phyloP scores from a whole-genome alignment of 306 rosid species.

The Phaseolus lunatus region DNA sequence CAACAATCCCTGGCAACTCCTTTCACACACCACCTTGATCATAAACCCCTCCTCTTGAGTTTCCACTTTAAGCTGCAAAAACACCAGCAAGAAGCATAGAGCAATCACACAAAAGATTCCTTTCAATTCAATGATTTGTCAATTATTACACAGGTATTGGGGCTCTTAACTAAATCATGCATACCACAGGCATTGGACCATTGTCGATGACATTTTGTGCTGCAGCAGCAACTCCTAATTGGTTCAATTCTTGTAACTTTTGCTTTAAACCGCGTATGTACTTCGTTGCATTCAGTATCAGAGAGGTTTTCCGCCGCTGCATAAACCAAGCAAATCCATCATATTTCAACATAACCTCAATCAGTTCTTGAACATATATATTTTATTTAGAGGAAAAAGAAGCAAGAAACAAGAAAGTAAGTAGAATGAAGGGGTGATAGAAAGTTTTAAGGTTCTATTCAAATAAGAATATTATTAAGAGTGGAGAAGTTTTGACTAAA shows the following conservation, averaged over 20 bases:
- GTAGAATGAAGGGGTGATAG: neutral
- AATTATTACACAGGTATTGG: neutral
- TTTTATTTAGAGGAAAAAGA: neutral
- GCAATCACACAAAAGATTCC: neutral
- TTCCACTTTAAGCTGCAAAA: conserved; percentile 57
- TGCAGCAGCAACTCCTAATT: conserved; percentile 22
- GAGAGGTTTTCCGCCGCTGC: conserved; percentile 48
- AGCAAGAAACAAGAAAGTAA: neutral
- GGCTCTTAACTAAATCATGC: neutral
- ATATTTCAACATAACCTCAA: neutral
- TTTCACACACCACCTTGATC: conserved; percentile 49
- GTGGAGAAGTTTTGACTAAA: neutral
- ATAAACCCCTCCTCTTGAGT: conserved; percentile 51
- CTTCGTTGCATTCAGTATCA: conserved; percentile 48
- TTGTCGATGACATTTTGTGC: conserved; percentile 8
- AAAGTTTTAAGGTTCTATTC: neutral
- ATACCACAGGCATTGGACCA: conserved; percentile 52
- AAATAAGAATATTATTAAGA: conserved; percentile 10
- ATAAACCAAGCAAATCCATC: neutral
- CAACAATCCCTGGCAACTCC: conserved; percentile 58
- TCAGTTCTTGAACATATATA: neutral
- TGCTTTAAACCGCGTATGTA: conserved; percentile 51
- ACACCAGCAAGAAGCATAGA: neutral
- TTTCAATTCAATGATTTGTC: neutral
- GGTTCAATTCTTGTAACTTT: conserved; percentile 45